Conservation (phyloP, 2,329 filamentous ascomycete species). For the Neoscytalidium dimidiatum region DNA sequence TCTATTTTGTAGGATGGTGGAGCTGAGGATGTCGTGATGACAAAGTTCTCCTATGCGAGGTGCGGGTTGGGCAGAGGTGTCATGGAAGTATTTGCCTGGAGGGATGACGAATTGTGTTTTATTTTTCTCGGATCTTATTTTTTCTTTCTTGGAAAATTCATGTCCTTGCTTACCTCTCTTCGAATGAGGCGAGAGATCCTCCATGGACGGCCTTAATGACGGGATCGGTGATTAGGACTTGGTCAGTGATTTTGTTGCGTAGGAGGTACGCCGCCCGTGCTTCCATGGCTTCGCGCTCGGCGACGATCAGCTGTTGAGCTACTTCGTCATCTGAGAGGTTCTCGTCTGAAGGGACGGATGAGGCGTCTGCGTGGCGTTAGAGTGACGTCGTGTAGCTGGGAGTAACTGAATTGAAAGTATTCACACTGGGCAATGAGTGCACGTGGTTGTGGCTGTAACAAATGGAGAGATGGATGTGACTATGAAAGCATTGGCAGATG, state of each 20-base stretch:
- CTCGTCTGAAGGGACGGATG: not conserved
- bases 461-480: not conserved
- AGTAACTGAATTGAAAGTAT: not conserved
- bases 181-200: slow-evolving; percentile 62
- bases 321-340: slow-evolving; percentile 53
- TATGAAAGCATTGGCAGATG: not conserved
- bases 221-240: slow-evolving; percentile 71
- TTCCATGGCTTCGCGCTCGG: slow-evolving; percentile 68
- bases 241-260: slow-evolving; percentile 68
- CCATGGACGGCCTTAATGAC: slow-evolving; percentile 76
- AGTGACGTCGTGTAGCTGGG: not conserved
- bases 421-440: not conserved
- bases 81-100: too few species aligned
- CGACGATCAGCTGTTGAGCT: slow-evolving; percentile 51
- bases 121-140: not conserved
- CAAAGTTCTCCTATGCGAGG: too few species aligned
- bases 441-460: not conserved
- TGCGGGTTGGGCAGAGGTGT: too few species aligned
- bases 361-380: not conserved
- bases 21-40: too few species aligned
- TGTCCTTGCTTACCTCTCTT: slow-evolving; percentile 60
- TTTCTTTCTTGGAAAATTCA: not conserved
- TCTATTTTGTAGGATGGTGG: too few species aligned
- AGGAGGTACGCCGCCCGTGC: slow-evolving; percentile 70
- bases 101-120: not conserved